Evolutionary conservation across 2,329 filamentous ascomycete species (phyloP), one percentile per base, ranked within the genome.

Genomic region (Ramularia endophylla): DNA sequence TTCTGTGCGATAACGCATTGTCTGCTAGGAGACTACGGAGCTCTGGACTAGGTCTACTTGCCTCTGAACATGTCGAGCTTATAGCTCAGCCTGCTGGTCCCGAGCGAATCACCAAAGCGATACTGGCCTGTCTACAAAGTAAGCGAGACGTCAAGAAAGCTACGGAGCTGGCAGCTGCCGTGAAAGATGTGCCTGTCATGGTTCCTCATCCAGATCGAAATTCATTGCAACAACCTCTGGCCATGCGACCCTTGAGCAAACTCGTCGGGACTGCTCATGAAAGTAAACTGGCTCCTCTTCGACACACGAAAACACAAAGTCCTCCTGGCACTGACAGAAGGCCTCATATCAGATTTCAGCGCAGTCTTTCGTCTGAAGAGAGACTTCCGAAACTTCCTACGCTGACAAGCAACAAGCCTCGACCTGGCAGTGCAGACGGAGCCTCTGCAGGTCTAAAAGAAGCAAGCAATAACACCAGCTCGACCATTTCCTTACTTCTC

Each of bases 61-160:
- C 46, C 1, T 46, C 43, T 12, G 40, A 47, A n/a, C 43, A 47
- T 11, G 43, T 55, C 27, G 53, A 55, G 34, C 50, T 53, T 28
- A 52, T 55, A 5, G 46, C 54, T 5, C 54, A 57, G 32, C 54
- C 54, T 15, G 50, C 47, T 22, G 52, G 52, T 5, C 49, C 53
- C 3, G 46, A 49, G 30, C 42, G 52, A n/a, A 39, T 57, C 2
- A 32, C 40, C 13, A 55, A 52, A 32, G 54, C 52, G 2, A 44
- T 57, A 16, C 35, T 44, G 11, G 39, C 43, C 15, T 56, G 54
- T 30, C 7, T 53, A 17, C 36, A 37, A n/a, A 40, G 45, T 35
- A 44, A 43, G 19, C 34, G 36, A 16, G 32, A 27, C 11, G 31
- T 33, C 20, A 37, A 35, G 29, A 15, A 46, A 15, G 9, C 29